These are phyloP conservation scores for Sambucus nigra DNA, from an alignment of 129 eudicot genomes.

Conservation along the genomic window DNA sequence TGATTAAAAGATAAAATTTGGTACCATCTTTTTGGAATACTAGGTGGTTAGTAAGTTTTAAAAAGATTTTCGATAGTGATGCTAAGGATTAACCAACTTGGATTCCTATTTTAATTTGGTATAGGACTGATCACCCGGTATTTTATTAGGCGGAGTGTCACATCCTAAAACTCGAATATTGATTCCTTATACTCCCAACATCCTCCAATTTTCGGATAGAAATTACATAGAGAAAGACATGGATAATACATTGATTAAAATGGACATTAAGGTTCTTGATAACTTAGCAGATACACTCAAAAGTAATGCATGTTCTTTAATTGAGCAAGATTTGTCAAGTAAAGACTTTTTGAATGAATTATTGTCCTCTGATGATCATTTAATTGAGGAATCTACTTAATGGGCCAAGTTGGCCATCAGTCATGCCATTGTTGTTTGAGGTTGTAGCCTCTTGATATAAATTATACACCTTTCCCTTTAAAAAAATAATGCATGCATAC, in stretches of 20 bases:
- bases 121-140: too few species aligned
- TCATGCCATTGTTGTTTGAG: conserved; percentile 81
- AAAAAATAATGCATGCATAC: conserved; percentile 86
- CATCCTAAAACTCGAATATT: conserved; percentile 75
- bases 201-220: conserved; percentile 80
- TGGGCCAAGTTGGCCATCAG: conserved; percentile 87
- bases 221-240: conserved; percentile 91
- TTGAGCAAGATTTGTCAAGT: conserved; percentile 82
- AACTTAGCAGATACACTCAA: conserved; percentile 95
- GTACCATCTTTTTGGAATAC: too few species aligned
- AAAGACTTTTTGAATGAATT: conserved; percentile 78
- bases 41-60: too few species aligned
- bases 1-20: too few species aligned
- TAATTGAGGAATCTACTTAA: conserved; percentile 92
- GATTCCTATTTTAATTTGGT: too few species aligned
- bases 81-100: too few species aligned
- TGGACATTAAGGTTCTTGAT: conserved; percentile 91
- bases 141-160: too few species aligned
- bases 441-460: conserved; percentile 31
- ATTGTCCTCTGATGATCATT: conserved; percentile 82
- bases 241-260: conserved; percentile 95
- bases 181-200: conserved; percentile 76
- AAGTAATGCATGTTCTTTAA: conserved; percentile 70
- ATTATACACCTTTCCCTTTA: conserved; percentile 35
- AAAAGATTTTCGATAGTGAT: too few species aligned